Base-by-base conservation (phyloP, 2,329 filamentous ascomycete genomes). In the Diaporthe sp. region DNA sequence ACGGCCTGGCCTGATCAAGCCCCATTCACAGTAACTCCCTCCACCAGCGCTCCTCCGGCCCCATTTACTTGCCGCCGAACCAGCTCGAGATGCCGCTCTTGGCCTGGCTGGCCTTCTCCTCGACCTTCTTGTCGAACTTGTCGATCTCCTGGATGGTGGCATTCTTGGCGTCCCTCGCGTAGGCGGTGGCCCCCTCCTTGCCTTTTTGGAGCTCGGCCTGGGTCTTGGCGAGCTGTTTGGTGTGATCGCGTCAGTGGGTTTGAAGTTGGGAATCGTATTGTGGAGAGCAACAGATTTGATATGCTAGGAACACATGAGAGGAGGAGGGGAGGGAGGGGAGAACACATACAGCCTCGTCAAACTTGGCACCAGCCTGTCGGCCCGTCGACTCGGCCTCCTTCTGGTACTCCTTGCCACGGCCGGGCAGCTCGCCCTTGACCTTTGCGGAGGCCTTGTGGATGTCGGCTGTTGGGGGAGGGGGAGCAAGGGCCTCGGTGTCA, bases 11-110 rank as follows among this genome's bases (percentile, higher is more conserved):
- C n/a, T n/a, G n/a, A n/a, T n/a, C n/a, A n/a, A n/a, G n/a, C n/a
- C n/a, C n/a, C n/a, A n/a, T n/a, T n/a, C n/a, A n/a, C n/a, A n/a
- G n/a, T n/a, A n/a, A n/a, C 17, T 44, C n/a, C 39, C 4, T 0
- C 10, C 56, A 8, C 10, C 19, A n/a, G 59, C 27, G 37, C 37
- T 8, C 2, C 37, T 37, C 7, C 7, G 2, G 8, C 5, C 8
- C 47, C 15, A 5, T 25, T 78, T 82, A 85, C 81, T 89, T 90
- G 76, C 90, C 89, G 73, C 95, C 93, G 80, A 98, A 97, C 96
- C 95, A 98, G 82, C 93, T 90, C 55, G 93, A 94, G 79, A 97
- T 84, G 77, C 93, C 93, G 79, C 92, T 91, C 91, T 98, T 98
- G 58, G 95, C 94, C 87, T 98, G 93, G 69, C 92, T 85, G 5